Base-by-base conservation (phyloP, 768 basidiomycete species). In the Phanerodontia chrysosporium region DNA sequence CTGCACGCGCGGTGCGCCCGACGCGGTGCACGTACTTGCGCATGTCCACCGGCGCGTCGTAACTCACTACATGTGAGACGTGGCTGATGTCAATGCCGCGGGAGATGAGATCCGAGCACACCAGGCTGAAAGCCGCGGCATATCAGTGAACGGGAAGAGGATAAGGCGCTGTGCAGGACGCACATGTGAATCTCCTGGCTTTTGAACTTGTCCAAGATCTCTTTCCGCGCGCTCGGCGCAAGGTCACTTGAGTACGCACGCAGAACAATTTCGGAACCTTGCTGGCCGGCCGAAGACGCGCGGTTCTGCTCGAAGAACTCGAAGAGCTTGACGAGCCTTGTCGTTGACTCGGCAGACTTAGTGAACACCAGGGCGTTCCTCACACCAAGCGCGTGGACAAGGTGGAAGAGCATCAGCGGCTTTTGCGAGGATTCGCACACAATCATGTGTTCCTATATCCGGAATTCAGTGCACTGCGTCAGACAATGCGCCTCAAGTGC, bases 21-120 rank as follows among this genome's bases (percentile, higher is more conserved):
- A 95, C 96, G 55, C 97, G 88, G 72, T 99, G 97, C 12, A 99
- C 92, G 68, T 99, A 99, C 72, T 98, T 98, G 52, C 93, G 83
- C 84, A 98, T 95, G 70, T 98, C 97, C n/a, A 97, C 82, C 9
- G 97, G 95, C 1, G 85, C 87, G 69, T 99, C 97, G 71, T 99
- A 98, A 67, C 89, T 95, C 49, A 99, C 83, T 29, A 99, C 96
- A 71, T 97, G 91, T 2, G 87, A 83, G 32, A 98, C 92, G 63
- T 92, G 85, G 58, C 86, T 90, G 58, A 99, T 90, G 67, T 98
- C 96, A 60, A 98, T 94, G 12, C 97, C 97, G 58, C 97, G 86
- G 2, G 96, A 92, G 59, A 98, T 90, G 10, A 99, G 78, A 74
- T 98, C 97, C 2, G 96, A 98, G 70, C 94, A 97, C n/a, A 99